Conservation (phyloP, 2,329 filamentous ascomycete genomes). For the Myriosclerotinia curreyana region DNA sequence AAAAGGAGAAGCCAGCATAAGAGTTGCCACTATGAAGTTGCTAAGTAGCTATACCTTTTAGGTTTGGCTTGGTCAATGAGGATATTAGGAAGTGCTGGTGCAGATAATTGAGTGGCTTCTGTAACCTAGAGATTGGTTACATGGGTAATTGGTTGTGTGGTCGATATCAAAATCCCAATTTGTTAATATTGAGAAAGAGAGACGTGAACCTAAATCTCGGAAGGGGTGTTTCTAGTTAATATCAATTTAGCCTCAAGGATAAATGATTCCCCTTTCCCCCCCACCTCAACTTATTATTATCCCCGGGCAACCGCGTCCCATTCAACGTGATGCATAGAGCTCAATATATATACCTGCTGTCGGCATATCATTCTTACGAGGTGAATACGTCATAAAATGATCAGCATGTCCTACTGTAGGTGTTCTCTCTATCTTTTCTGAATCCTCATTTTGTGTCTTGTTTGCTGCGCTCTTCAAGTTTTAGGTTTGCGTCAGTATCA, state of each 20-base stretch:
- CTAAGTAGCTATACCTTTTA: neutral
- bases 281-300: slow-evolving; percentile 10
- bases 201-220: neutral
- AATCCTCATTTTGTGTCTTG: neutral
- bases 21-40: neutral
- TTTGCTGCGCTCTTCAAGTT: neutral
- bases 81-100: neutral
- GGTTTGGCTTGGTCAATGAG: neutral
- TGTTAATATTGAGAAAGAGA: neutral
- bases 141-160: neutral
- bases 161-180: neutral
- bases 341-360: neutral
- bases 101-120: neutral
- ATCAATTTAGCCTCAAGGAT: slow-evolving; percentile 4
- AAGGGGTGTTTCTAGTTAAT: slow-evolving; percentile 3
- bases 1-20: neutral
- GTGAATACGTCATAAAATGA: neutral
- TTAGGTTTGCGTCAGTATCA: neutral
- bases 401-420: neutral
- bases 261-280: neutral
- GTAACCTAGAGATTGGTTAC: neutral
- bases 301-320: neutral
- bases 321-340: neutral
- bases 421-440: neutral
- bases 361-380: slow-evolving; percentile 9